These are phyloP conservation scores for Leishmania mexicana DNA, from an alignment of 208 protist species.

Conservation along the genomic window DNA sequence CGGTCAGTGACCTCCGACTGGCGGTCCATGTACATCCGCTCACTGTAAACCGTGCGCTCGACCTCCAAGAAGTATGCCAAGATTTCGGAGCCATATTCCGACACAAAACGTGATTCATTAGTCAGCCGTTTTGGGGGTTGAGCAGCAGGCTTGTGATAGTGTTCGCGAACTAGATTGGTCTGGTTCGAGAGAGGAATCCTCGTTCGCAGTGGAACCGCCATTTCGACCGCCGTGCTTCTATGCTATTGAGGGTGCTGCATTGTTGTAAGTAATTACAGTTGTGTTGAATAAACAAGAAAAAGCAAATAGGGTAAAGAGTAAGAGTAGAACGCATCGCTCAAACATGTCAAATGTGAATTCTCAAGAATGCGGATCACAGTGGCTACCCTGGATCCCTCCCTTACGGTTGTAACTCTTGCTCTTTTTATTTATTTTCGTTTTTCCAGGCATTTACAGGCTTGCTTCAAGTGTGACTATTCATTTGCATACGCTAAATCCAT, in stretches of 20 bases:
- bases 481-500: background rate
- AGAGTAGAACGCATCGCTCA: background rate
- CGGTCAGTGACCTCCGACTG: slow-evolving; percentile 93
- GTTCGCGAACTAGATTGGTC: slow-evolving; percentile 32
- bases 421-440: background rate
- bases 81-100: slow-evolving; percentile 78
- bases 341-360: background rate
- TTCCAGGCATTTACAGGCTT: background rate
- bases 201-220: slow-evolving; percentile 19
- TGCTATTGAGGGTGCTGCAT: background rate
- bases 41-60: slow-evolving; percentile 47
- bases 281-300: background rate
- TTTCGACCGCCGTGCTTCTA: slow-evolving; percentile 11
- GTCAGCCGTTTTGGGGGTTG: background rate
- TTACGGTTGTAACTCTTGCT: background rate
- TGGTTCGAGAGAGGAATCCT: slow-evolving; percentile 37
- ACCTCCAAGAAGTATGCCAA: slow-evolving; percentile 71
- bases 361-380: background rate
- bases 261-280: background rate
- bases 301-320: background rate
- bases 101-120: slow-evolving; percentile 14
- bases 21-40: slow-evolving; percentile 58
- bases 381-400: background rate
- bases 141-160: slow-evolving; percentile 4
- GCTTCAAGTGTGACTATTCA: background rate